Percentiles rank a stretch among this genome's conserved stretches.
These are phyloP conservation scores for Stenocarpella maydis DNA, from an alignment of 2,329 filamentous ascomycete species.

Conservation along the genomic window DNA sequence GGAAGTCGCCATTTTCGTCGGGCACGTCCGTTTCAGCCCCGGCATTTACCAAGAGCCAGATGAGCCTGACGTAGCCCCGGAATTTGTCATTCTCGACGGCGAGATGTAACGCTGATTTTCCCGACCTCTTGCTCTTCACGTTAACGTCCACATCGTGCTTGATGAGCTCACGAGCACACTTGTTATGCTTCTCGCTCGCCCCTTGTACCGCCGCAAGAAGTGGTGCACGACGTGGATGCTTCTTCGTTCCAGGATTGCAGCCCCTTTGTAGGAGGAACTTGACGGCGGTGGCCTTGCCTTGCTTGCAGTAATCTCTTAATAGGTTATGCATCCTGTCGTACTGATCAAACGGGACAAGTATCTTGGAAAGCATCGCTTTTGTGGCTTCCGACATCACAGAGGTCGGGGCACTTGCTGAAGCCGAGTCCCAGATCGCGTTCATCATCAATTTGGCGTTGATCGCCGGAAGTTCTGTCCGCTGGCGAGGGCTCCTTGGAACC, in stretches of 20 bases:
- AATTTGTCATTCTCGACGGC: conserved; percentile 34
- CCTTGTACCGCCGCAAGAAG: conserved; percentile 32
- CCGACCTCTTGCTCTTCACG: conserved; percentile 27
- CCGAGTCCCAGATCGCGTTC: conserved; percentile 34
- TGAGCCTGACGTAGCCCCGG: conserved; percentile 36
- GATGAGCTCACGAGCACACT: conserved; percentile 36
- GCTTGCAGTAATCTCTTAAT: conserved; percentile 22
- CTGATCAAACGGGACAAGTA: conserved; percentile 15
- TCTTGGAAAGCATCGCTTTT: conserved; percentile 10
- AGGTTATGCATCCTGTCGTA: conserved; percentile 20
- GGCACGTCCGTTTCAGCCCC: conserved; percentile 19
- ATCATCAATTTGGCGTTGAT: conserved; percentile 31
- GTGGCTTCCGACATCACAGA: conserved; percentile 32
- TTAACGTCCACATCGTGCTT: conserved; percentile 30
- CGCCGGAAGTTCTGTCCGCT: conserved; percentile 25
- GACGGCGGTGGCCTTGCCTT: conserved; percentile 28
- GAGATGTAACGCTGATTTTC: conserved; percentile 35
- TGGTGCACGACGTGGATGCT: conserved; percentile 8
- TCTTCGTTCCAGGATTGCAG: conserved; percentile 13
- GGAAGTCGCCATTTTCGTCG: conserved; percentile 28
- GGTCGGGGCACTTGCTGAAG: conserved; percentile 31
- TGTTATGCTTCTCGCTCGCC: conserved; percentile 34
- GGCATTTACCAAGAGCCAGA: conserved; percentile 34
- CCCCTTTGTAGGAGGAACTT: conserved; percentile 29
- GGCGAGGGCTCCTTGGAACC: conserved; percentile 8